A percentile compares a stretch with the other conserved stretches of the same genome.
phyloP scores from a whole-genome alignment of 768 basidiomycete genomes.

The Lactifluus rugatus region DNA sequence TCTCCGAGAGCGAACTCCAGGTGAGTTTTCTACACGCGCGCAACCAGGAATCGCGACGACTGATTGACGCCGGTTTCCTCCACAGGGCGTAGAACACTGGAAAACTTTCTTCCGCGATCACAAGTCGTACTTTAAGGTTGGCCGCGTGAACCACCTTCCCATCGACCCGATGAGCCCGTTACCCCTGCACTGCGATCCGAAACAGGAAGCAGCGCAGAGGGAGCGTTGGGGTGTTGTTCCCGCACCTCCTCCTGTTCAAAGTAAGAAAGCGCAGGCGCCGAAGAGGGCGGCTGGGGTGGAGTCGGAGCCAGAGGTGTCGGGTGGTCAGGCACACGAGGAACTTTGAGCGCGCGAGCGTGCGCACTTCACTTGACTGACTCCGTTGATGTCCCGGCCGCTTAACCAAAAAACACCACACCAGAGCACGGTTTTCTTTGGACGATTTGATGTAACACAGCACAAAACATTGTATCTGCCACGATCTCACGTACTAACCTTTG shows the following conservation, averaged over 20 bases:
- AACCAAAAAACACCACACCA: neutral
- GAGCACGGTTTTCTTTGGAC: too few relatives aligned
- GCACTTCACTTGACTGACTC: too few relatives aligned
- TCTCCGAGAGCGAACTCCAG: constrained; percentile 58
- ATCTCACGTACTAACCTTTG: neutral
- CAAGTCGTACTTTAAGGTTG: constrained; percentile 69
- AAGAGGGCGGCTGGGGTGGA: neutral
- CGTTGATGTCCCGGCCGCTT: neutral
- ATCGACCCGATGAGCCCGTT: constrained; percentile 71
- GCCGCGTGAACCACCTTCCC: constrained; percentile 62
- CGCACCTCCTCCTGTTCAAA: neutral
- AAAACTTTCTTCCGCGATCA: constrained; percentile 81
- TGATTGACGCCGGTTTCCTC: neutral
- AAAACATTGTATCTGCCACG: neutral
- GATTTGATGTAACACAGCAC: neutral
- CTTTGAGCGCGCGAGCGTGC: constrained; percentile 4
- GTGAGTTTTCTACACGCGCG: constrained; percentile 25
- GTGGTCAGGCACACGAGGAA: constrained; percentile 12
- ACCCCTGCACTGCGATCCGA: constrained; percentile 63
- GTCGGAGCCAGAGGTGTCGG: neutral
- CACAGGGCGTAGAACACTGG: constrained; percentile 81
- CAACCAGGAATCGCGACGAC: too few relatives aligned
- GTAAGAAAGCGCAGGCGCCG: neutral
- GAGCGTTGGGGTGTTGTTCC: constrained; percentile 22
- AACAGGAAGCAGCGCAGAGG: constrained; percentile 32